Base-by-base conservation (phyloP, 192 early-diverging fungal genomes). In the Backusella luteola region DNA sequence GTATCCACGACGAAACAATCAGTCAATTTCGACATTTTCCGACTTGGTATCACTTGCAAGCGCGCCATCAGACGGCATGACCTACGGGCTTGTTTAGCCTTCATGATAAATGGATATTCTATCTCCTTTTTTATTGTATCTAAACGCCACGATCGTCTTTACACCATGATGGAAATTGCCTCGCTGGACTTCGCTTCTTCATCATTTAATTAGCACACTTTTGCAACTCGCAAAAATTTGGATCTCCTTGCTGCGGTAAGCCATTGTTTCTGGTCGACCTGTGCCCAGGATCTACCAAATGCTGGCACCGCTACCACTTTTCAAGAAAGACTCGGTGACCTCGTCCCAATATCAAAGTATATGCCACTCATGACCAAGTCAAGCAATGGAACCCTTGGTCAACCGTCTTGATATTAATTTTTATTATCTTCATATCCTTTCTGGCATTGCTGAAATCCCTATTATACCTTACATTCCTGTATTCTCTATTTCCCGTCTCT, bases 61-160 rank as follows among this genome's bases (percentile, higher is more conserved):
- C 71, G 71, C 46, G 71, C 71, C 71, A 35, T 73, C 42, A 34
- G 35, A 53, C 0, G 19, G 17, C 49, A 73, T 73, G 41, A n/a
- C 1, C 26, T 73, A 56, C 71, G 49, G 3, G 71, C 49, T 73
- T 73, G 71, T 53, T 73, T 73, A n/a, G 34, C 71, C 0, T 73
- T 73, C 1, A 73, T 73, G 49, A 53, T 73, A n/a, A 73, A 73
- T 56, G 42, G 23, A 35, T 73, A 73, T n/a, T 4, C 0, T 7
- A 73, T 73, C 26, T 73, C 71, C 14, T 73, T 73, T 53, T 73
- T 73, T n/a, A 52, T 73, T 73, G 71, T 73, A 73, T 73, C 71
- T 0, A 73, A 56, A 53, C 71, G 34, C 46, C 34, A 73, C 17
- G 29, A 56, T 34, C 8, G 19, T 52, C 49, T 73, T 53, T 73